Conservation (phyloP, 441 rosid genomes). For the Populus trichocarpa region DNA sequence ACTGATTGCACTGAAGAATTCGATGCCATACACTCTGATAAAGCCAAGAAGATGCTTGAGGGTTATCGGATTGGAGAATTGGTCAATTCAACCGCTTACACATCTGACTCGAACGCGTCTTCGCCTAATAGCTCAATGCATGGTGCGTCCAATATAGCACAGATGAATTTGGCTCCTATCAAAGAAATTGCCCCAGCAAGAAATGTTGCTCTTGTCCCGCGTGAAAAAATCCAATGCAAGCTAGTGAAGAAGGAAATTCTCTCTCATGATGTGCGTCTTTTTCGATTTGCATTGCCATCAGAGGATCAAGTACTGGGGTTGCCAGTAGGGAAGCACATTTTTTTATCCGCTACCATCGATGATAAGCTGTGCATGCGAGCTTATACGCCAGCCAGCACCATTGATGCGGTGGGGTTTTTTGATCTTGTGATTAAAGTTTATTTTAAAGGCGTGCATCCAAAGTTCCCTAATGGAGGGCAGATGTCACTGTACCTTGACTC, state of each 20-base stretch:
- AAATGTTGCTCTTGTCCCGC: slow-evolving; percentile 60
- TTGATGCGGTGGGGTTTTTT: slow-evolving; percentile 64
- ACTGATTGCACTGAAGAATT: slow-evolving; percentile 93
- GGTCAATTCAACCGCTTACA: slow-evolving; percentile 41
- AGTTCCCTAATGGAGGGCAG: slow-evolving; percentile 78
- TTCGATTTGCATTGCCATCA: slow-evolving; percentile 62
- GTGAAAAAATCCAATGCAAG: slow-evolving; percentile 71
- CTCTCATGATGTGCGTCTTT: slow-evolving; percentile 65
- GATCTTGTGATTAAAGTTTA: slow-evolving; percentile 78
- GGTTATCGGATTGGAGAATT: slow-evolving; percentile 76
- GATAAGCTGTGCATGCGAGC: slow-evolving; percentile 80
- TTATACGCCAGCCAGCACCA: slow-evolving; percentile 68
- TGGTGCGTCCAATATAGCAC: slow-evolving; percentile 37
- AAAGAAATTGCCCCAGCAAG: slow-evolving; percentile 33
- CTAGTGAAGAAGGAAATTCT: slow-evolving; percentile 58
- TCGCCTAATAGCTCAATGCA: slow-evolving; percentile 70
- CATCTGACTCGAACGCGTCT: slow-evolving; percentile 52
- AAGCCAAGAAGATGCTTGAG: slow-evolving; percentile 76
- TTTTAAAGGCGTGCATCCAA: slow-evolving; percentile 71
- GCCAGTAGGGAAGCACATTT: slow-evolving; percentile 82
- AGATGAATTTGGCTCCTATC: slow-evolving; percentile 47
- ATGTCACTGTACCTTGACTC: slow-evolving; percentile 82
- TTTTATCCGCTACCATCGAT: slow-evolving; percentile 59
- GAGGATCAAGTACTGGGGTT: slow-evolving; percentile 70
- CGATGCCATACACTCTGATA: slow-evolving; percentile 87